A percentile compares a stretch with the other conserved stretches of the same genome.
phyloP scores from a whole-genome alignment of 1,284 basidiomycete species.

The Peniophora sp. region DNA sequence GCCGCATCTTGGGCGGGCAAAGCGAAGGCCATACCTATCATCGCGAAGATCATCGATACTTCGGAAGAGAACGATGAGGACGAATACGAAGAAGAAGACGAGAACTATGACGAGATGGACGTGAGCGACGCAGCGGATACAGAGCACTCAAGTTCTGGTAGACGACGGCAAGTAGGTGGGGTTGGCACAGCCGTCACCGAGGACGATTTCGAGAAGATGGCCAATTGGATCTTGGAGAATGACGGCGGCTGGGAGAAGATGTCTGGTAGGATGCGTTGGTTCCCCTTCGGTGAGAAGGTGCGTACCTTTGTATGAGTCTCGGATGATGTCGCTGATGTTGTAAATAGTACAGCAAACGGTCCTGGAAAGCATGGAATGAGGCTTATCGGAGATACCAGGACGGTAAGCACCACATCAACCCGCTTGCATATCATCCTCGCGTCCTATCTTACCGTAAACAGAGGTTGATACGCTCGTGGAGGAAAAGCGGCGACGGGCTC shows the following conservation, averaged over 20 bases:
- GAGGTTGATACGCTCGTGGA: too few species aligned
- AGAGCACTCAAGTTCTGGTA: constrained; percentile 19
- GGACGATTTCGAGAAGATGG: constrained; percentile 50
- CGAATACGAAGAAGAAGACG: constrained; percentile 21
- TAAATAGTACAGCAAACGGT: constrained; percentile 38
- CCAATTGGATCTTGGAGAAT: constrained; percentile 41
- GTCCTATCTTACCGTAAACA: too few species aligned
- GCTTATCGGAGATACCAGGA: constrained; percentile 43
- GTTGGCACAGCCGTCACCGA: constrained; percentile 39
- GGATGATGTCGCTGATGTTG: neutral
- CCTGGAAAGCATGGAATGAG: constrained; percentile 51
- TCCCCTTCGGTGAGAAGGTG: constrained; percentile 41
- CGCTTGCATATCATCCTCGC: too few species aligned
- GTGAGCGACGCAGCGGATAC: constrained; percentile 25
- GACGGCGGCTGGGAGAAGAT: constrained; percentile 34
- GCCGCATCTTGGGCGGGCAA: constrained; percentile 51
- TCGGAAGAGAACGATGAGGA: constrained; percentile 21
- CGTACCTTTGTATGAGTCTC: constrained; percentile 1
- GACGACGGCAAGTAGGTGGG: constrained; percentile 35
- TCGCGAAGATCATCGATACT: constrained; percentile 53
- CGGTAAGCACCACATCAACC: constrained; percentile 22
- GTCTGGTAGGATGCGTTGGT: constrained; percentile 41
- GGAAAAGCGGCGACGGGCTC: too few species aligned
- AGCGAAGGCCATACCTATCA: constrained; percentile 52
- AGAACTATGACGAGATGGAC: constrained; percentile 22